A percentile compares a stretch with the other conserved stretches of the same genome.
Conservation (phyloP, 1,139 yeast species). For the Lodderomyces theae region DNA sequence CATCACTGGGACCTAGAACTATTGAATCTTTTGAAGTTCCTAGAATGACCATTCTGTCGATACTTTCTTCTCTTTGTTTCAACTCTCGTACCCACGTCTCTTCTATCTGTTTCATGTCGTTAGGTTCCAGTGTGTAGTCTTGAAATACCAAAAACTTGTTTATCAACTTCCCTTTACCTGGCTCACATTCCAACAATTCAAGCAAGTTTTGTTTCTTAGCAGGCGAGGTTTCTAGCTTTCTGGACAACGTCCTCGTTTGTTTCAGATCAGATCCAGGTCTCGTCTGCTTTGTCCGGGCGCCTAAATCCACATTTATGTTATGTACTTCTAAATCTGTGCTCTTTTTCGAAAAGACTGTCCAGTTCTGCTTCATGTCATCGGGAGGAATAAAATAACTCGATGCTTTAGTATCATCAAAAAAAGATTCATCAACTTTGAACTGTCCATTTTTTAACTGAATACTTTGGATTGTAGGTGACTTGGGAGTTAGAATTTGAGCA, state of each 20-base stretch:
- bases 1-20: conserved; percentile 6
- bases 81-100: conserved; percentile 5
- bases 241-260: background rate
- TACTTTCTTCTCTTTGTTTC: background rate
- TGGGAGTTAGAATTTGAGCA: background rate
- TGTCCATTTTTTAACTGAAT: background rate
- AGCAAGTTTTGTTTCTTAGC: conserved; percentile 20
- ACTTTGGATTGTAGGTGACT: background rate
- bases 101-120: conserved; percentile 2
- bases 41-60: background rate
- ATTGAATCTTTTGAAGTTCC: conserved; percentile 7
- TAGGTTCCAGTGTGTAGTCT: background rate
- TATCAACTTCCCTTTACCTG: conserved; percentile 15
- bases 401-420: background rate
- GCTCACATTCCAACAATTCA: conserved; percentile 20
- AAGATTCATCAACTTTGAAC: background rate
- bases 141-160: background rate
- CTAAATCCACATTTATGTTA: too few relatives aligned
- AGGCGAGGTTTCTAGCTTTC: conserved; percentile 4
- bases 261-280: background rate
- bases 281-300: background rate
- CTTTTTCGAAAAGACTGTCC: background rate
- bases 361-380: background rate
- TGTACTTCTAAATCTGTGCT: background rate
- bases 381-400: background rate